phyloP scores from a whole-genome alignment of 805 yeast species.

The Starmerella bombi region DNA sequence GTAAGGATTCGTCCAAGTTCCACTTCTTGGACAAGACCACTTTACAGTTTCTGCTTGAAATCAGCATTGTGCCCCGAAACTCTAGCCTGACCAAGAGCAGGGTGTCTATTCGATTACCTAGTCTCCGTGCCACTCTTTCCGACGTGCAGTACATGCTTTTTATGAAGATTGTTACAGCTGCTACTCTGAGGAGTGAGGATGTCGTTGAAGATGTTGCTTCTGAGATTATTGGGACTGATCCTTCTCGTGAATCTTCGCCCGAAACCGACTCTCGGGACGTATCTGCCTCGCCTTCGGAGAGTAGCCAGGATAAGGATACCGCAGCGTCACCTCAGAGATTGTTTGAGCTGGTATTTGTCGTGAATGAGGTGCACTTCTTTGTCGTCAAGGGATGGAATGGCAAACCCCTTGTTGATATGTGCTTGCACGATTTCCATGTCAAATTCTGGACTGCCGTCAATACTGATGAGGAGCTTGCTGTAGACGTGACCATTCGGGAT shows the following conservation, averaged over 20 bases:
- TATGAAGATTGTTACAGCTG: conserved; percentile 59
- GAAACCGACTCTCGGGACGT: background rate
- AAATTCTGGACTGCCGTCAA: conserved; percentile 41
- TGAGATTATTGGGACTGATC: background rate
- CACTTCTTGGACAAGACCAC: conserved; percentile 64
- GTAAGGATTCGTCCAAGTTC: conserved; percentile 32
- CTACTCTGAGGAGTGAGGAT: conserved; percentile 41
- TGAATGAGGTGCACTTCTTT: conserved; percentile 49
- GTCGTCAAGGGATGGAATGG: conserved; percentile 58
- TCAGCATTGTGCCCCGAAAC: conserved; percentile 77
- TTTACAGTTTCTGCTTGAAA: conserved; percentile 58
- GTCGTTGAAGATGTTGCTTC: conserved; percentile 7
- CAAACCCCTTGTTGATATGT: conserved; percentile 56
- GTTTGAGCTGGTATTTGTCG: conserved; percentile 60
- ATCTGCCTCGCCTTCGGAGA: background rate
- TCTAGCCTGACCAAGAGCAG: conserved; percentile 56
- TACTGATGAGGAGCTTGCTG: conserved; percentile 41
- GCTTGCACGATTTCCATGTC: conserved; percentile 52
- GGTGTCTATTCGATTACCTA: conserved; percentile 66
- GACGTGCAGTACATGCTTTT: conserved; percentile 84
- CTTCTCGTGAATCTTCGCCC: background rate
- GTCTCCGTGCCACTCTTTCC: conserved; percentile 55
- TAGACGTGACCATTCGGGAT: conserved; percentile 51
- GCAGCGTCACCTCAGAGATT: conserved; percentile 36
- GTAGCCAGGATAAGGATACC: background rate